Percentiles rank a stretch among this genome's conserved stretches.
Conservation (phyloP, 805 yeast species). For the Metschnikowia vanudenii region DNA sequence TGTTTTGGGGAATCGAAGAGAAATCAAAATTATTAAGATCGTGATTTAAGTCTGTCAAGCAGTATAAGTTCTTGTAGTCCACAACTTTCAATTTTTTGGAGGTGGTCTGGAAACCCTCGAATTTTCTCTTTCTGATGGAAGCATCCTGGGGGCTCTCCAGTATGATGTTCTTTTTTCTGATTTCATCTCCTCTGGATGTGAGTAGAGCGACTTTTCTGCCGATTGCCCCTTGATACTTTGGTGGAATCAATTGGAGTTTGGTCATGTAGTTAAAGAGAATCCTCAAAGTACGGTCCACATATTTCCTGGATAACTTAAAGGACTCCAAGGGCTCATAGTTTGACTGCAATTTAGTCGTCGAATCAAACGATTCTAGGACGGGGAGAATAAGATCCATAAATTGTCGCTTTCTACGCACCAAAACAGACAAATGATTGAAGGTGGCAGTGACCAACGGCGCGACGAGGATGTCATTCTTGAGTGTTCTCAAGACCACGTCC, state of each 20-base stretch:
- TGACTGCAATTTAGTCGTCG: constrained; percentile 54
- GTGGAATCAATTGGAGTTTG: constrained; percentile 36
- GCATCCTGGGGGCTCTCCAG: constrained; percentile 28
- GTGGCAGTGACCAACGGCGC: constrained; percentile 63
- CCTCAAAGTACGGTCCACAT: constrained; percentile 59
- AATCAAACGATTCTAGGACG: constrained; percentile 59
- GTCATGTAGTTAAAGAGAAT: constrained; percentile 40
- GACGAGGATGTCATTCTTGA: constrained; percentile 56
- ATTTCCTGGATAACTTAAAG: constrained; percentile 58
- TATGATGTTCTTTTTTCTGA: constrained; percentile 40
- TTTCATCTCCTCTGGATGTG: constrained; percentile 39
- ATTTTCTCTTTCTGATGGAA: constrained; percentile 35
- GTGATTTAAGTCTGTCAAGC: constrained; percentile 59
- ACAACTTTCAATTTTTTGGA: constrained; percentile 28
- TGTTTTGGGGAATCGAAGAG: constrained; percentile 60
- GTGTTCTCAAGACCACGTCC: constrained; percentile 53
- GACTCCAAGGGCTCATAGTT: constrained; percentile 43
- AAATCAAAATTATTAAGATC: constrained; percentile 70
- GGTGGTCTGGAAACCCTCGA: constrained; percentile 41
- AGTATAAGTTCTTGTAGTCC: constrained; percentile 62
- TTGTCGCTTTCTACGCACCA: constrained; percentile 67
- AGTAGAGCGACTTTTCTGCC: constrained; percentile 30
- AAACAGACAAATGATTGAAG: constrained; percentile 57
- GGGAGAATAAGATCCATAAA: constrained; percentile 55
- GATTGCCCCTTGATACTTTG: constrained; percentile 29